Evolutionary conservation across 192 early-diverging fungal species (phyloP).

Genomic region (Gryganskiella cystojenkinii): DNA sequence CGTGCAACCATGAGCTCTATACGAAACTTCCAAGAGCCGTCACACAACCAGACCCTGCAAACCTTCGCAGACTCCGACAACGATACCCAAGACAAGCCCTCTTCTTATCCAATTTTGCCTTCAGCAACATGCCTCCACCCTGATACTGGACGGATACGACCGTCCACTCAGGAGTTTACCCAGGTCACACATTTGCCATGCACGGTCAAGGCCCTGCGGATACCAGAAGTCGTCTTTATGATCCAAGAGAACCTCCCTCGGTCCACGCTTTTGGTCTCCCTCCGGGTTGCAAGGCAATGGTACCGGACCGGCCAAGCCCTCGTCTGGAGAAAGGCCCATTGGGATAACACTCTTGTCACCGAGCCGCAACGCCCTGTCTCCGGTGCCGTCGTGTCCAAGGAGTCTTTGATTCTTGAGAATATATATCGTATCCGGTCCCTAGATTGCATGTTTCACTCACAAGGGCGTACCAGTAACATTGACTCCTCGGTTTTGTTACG

Average conservation of each 20-base stretch:
- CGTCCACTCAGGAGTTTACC: no score
- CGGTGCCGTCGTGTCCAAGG: no score
- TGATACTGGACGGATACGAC: slow-evolving; percentile 1
- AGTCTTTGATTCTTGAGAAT: slow-evolving; percentile 8
- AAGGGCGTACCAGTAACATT: slow-evolving; percentile 14
- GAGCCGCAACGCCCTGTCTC: no score
- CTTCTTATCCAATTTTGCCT: no score
- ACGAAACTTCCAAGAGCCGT: no score
- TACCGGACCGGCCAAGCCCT: slow-evolving; percentile 19
- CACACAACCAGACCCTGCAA: no score
- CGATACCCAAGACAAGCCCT: no score
- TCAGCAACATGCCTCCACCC: not conserved
- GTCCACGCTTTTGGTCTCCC: slow-evolving; percentile 8
- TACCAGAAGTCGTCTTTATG: slow-evolving; percentile 26
- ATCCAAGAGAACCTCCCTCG: slow-evolving; percentile 30
- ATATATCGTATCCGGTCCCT: slow-evolving; percentile 18
- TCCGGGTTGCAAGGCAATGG: slow-evolving; percentile 19
- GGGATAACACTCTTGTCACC: slow-evolving; percentile 30
- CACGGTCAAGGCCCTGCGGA: slow-evolving; percentile 17
- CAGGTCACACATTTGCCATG: not conserved
- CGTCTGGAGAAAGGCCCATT: slow-evolving; percentile 27
- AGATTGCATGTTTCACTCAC: slow-evolving; percentile 35
- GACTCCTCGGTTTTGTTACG: slow-evolving; percentile 18
- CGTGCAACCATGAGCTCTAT: no score
- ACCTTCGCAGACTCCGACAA: no score